Base-by-base conservation (phyloP, 169 alveolate genomes). In the Plasmodium coatneyi region DNA sequence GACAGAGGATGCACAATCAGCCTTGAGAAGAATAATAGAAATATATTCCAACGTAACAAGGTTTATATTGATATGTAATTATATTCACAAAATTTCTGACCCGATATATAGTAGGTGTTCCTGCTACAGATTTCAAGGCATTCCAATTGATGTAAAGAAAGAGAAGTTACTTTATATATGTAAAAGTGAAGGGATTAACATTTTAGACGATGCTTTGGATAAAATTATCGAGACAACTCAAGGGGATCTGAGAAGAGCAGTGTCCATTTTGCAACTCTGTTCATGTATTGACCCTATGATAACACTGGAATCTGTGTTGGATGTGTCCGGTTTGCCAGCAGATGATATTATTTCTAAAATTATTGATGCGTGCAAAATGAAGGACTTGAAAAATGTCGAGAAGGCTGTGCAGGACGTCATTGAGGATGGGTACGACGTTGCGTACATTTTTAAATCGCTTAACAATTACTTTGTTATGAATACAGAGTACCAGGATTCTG, bases 1-100 rank as follows among this genome's bases (percentile, higher is more conserved):
- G 98, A 99, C 99, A 22, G 96, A 96, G 14, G 99, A 99, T 82
- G 99, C 99, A 12, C 99, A 99, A 95, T 97, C 99, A 9, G 99
- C 99, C 22, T 97, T 99, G 34, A 96, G 99, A 84, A 97, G 99
- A 76, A 98, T 99, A 74, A 99, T 99, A 78, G 99, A 99, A 96
- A 98, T 98, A 41, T 98, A 97, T 80, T 97, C 99, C 0, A 92
- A 95, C 34, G 97, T 98, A 7, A 99, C 99, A 34, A 97, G 99
- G 82, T 99, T 99, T 98, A 98, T 99, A 86, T 96, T 99, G 22
- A 99, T 99, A 56, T 99, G 99, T 97, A 99, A 99, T 95, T 99
- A 99, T 95, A 97, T 98, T 5, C 98, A 96, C 95, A 98, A 98
- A 96, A 98, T 99, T 49, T 98, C 99, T 41, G 99, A 98, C 56